These are phyloP conservation scores for Mycena galericulata DNA, from an alignment of 768 basidiomycete species.

Conservation along the genomic window DNA sequence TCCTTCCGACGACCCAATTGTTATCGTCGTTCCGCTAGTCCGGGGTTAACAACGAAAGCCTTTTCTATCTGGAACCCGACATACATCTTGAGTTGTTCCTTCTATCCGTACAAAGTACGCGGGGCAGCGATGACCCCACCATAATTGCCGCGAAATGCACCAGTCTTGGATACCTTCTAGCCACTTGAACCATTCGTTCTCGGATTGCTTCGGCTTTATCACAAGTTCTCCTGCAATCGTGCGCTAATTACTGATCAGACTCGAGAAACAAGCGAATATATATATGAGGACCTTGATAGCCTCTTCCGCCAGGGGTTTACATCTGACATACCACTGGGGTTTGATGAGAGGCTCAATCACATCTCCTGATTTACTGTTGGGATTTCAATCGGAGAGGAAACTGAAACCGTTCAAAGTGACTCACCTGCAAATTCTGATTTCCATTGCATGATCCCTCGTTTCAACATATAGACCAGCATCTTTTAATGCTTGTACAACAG, in stretches of 20 bases:
- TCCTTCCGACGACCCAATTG: conserved; percentile 93
- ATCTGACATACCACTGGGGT: conserved; percentile 99
- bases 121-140: conserved; percentile 99
- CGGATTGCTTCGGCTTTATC: conserved; percentile 87
- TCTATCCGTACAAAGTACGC: conserved; percentile 93
- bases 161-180: conserved; percentile 96
- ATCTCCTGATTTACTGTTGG: conserved; percentile 92
- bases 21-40: conserved; percentile 65
- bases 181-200: conserved; percentile 97
- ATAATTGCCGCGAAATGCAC: conserved; percentile 98
- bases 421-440: conserved; percentile 91
- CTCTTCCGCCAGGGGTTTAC: conserved; percentile 90
- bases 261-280: not conserved
- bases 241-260: conserved; percentile 60
- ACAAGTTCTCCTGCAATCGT: conserved; percentile 88
- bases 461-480: conserved; percentile 89
- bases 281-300: conserved; percentile 74
- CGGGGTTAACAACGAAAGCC: not conserved
- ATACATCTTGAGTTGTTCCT: conserved; percentile 75
- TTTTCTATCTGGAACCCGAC: conserved; percentile 32
- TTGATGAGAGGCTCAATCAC: conserved; percentile 95
- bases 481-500: conserved; percentile 86
- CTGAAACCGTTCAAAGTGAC: conserved; percentile 34
- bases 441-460: conserved; percentile 97
- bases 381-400: conserved; percentile 16